A percentile compares a stretch with the other conserved stretches of the same genome.
These are phyloP conservation scores for Pseudoscleropodium purum DNA, from an alignment of 225 moss, liverwort and hornwort genomes.

Conservation along the genomic window DNA sequence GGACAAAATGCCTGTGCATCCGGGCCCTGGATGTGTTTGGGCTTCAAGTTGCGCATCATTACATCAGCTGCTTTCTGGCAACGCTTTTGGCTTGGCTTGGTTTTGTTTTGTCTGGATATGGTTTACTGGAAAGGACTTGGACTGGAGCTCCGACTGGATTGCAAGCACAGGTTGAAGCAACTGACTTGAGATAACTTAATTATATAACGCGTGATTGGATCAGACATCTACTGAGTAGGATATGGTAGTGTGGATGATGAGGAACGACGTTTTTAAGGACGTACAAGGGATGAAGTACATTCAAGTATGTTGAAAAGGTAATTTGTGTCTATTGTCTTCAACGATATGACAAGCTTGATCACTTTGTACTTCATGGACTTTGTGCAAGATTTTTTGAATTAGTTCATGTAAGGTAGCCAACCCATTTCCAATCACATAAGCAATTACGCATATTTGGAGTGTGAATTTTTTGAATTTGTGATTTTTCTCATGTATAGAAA, in stretches of 20 bases:
- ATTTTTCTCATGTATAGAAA: too few species aligned
- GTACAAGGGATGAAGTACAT: not conserved
- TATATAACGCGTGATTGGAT: not conserved
- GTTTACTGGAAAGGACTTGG: not conserved
- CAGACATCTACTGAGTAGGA: too few species aligned
- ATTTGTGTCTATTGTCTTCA: not conserved
- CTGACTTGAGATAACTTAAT: too few species aligned
- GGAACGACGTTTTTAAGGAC: fast-evolving
- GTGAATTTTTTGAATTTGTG: too few species aligned
- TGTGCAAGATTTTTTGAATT: too few species aligned
- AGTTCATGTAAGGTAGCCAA: too few species aligned
- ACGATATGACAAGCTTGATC: fast-evolving
- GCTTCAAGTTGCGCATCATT: not conserved
- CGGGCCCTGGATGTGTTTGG: not conserved
- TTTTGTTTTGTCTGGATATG: not conserved
- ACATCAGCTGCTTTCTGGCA: not conserved
- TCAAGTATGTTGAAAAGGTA: not conserved
- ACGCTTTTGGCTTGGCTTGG: too few species aligned
- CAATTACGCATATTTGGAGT: too few species aligned
- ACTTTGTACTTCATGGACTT: fast-evolving
- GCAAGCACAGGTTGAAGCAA: not conserved
- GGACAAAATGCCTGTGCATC: not conserved
- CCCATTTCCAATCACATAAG: too few species aligned
- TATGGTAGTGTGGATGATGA: too few species aligned
- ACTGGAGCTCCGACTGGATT: not conserved